A percentile compares a stretch with the other conserved stretches of the same genome.
Conservation (phyloP, 169 alveolate genomes). For the Eimeria acervulina region DNA sequence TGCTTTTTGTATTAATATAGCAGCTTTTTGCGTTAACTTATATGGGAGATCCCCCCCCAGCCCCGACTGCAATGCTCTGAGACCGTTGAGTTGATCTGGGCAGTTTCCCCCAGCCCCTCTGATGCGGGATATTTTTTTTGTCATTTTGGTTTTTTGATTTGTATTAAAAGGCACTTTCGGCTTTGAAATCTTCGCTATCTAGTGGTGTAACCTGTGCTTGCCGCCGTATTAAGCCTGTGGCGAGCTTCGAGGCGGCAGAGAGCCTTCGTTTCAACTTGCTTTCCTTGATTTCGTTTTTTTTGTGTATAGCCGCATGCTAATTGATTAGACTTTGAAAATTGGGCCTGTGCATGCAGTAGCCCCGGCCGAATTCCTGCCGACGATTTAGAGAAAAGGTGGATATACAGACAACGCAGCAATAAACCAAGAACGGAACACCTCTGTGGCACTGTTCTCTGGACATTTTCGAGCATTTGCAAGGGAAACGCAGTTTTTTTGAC, state of each 20-base stretch:
- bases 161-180: neutral
- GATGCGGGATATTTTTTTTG: neutral
- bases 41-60: neutral
- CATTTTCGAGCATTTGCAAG: neutral
- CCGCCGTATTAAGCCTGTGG: neutral
- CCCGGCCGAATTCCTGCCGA: neutral
- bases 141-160: neutral
- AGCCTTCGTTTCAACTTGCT: neutral
- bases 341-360: neutral
- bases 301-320: neutral
- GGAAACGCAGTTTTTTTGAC: neutral
- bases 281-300: neutral
- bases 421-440: neutral
- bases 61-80: neutral
- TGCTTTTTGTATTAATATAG: neutral
- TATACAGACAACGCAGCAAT: neutral
- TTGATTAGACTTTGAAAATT: neutral
- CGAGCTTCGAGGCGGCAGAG: neutral
- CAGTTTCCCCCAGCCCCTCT: neutral
- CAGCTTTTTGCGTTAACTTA: neutral
- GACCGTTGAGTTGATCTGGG: neutral
- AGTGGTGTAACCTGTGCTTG: neutral
- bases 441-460: neutral
- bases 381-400: neutral
- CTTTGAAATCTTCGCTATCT: neutral